phyloP scores from a whole-genome alignment of 768 basidiomycete genomes.

The Heimioporus sp. region DNA sequence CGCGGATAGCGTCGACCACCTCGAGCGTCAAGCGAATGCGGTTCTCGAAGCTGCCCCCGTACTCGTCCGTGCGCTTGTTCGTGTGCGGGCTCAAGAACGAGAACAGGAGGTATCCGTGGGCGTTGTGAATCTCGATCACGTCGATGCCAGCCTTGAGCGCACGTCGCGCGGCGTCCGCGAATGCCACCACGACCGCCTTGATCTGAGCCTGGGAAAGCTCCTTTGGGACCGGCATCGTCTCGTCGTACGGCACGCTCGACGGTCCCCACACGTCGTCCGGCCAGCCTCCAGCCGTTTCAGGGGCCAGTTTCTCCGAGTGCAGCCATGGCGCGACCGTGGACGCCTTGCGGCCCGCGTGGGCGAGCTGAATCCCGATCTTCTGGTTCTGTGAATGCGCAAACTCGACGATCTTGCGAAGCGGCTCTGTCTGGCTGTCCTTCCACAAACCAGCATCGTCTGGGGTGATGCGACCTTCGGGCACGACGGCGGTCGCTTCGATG shows the following conservation, averaged over 20 bases:
- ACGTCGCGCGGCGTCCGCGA: slow-evolving; percentile 47
- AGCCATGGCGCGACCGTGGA: slow-evolving; percentile 65
- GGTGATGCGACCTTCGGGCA: slow-evolving; percentile 60
- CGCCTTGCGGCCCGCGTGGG: slow-evolving; percentile 77
- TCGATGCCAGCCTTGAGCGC: slow-evolving; percentile 61
- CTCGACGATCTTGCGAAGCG: slow-evolving; percentile 52
- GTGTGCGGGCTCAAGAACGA: slow-evolving; percentile 57
- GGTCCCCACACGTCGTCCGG: slow-evolving; percentile 57
- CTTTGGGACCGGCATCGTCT: slow-evolving; percentile 49
- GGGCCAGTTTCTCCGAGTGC: slow-evolving; percentile 31
- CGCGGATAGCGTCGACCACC: slow-evolving; percentile 61
- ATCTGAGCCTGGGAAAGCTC: slow-evolving; percentile 59
- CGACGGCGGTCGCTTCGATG: slow-evolving; percentile 67
- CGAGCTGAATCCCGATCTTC: slow-evolving; percentile 72
- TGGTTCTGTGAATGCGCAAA: slow-evolving; percentile 73
- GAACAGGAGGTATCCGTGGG: slow-evolving; percentile 60
- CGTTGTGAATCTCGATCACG: slow-evolving; percentile 58
- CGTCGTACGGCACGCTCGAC: slow-evolving; percentile 45
- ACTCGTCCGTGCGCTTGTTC: slow-evolving; percentile 66
- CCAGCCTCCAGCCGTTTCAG: slow-evolving; percentile 46
- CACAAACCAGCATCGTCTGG: slow-evolving; percentile 66
- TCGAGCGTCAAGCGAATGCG: slow-evolving; percentile 60
- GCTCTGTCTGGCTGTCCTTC: slow-evolving; percentile 54
- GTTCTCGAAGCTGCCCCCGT: slow-evolving; percentile 73
- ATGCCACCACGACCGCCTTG: slow-evolving; percentile 54